phyloP scores from a whole-genome alignment of 306 rosid genomes.

The Bauhinia variegata region DNA sequence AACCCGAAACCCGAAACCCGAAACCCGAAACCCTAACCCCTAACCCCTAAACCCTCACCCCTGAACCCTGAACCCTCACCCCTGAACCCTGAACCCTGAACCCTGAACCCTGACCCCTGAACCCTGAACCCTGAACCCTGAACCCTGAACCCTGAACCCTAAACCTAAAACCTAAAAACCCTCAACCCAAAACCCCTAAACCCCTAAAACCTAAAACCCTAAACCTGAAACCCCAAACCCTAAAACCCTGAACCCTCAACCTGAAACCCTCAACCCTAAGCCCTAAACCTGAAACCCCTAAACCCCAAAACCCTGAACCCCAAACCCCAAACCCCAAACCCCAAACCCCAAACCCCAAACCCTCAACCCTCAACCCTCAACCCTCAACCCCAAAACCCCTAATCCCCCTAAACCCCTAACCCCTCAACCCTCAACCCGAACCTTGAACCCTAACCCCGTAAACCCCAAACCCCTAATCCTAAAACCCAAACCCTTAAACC shows the following conservation, averaged over 20 bases:
- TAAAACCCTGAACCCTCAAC: neutral
- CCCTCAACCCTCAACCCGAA: conserved; percentile 22
- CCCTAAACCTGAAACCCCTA: neutral
- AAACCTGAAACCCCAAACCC: neutral
- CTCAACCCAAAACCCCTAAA: conserved; percentile 2
- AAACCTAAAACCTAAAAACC: neutral
- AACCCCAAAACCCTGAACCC: neutral
- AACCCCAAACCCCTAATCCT: neutral
- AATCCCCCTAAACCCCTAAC: neutral
- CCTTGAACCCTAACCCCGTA: neutral
- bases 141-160: too few species aligned
- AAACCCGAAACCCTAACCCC: too few species aligned
- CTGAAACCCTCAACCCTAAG: neutral
- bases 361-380: neutral
- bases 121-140: too few species aligned
- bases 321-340: conserved; percentile 1
- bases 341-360: neutral
- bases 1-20: too few species aligned
- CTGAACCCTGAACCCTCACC: too few species aligned
- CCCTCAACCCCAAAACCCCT: conserved; percentile 4
- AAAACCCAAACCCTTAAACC: too few species aligned
- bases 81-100: too few species aligned
- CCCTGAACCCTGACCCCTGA: too few species aligned
- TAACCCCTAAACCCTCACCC: too few species aligned
- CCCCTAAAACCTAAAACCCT: neutral